Percentiles rank a stretch among this genome's conserved stretches.
phyloP scores from a whole-genome alignment of 2,329 filamentous ascomycete genomes.

The Xylariales sp. region DNA sequence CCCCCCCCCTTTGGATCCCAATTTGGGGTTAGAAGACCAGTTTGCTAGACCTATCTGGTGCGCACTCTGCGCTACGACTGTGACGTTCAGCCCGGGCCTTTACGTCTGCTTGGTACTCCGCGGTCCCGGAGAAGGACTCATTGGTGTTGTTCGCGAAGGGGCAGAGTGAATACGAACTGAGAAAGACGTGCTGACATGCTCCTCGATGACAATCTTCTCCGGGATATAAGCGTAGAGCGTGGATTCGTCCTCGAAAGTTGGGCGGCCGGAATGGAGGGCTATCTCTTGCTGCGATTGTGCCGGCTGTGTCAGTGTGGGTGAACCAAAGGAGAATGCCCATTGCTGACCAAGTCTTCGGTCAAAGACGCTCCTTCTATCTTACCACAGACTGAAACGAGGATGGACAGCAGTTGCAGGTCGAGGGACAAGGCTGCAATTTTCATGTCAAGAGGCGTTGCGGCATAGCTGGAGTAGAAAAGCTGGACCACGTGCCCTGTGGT shows the following conservation, averaged over 20 bases:
- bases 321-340: no score
- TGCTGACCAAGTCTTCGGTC: no score
- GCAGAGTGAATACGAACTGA: background rate
- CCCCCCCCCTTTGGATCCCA: constrained; percentile 42
- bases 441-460: no score
- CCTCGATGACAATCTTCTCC: constrained; percentile 58
- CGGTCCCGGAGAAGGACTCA: background rate
- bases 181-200: constrained; percentile 23
- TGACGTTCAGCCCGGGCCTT: background rate
- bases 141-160: background rate
- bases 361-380: no score
- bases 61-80: background rate
- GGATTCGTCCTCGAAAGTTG: constrained; percentile 2
- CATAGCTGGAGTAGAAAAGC: no score
- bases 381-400: no score
- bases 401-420: no score
- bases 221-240: constrained; percentile 37
- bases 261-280: background rate
- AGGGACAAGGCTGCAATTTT: no score
- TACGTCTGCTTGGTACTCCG: background rate
- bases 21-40: constrained; percentile 43
- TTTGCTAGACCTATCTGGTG: constrained; percentile 19
- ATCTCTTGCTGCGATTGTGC: no score
- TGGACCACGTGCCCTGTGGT: no score
- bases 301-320: no score